Percentiles rank a stretch among this genome's conserved stretches.
Conservation (phyloP, 768 basidiomycete genomes). For the Russula lepida region DNA sequence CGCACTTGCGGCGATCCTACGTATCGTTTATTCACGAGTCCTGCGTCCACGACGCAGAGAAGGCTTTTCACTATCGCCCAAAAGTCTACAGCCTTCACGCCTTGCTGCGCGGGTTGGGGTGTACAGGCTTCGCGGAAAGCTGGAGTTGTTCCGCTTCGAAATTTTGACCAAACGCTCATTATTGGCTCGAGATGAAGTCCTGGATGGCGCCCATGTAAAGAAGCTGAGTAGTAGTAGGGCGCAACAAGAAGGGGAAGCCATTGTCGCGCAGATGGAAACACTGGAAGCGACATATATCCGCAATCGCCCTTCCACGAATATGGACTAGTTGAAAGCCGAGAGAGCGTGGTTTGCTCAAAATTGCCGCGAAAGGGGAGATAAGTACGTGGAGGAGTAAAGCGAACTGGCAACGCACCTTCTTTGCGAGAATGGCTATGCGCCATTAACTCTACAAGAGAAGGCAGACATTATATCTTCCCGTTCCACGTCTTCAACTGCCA, state of each 20-base stretch:
- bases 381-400: constrained; percentile 22
- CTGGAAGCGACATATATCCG: constrained; percentile 21
- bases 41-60: constrained; percentile 24
- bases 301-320: constrained; percentile 18
- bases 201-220: neutral
- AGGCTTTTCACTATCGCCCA: constrained; percentile 23
- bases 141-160: constrained; percentile 26
- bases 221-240: neutral
- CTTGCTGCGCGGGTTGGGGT: constrained; percentile 24
- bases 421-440: constrained; percentile 20
- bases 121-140: constrained; percentile 22
- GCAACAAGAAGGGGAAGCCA: neutral
- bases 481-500: constrained; percentile 30
- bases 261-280: neutral
- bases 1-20: constrained; percentile 21
- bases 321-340: constrained; percentile 19
- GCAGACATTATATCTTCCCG: constrained; percentile 26
- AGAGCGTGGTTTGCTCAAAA: constrained; percentile 26
- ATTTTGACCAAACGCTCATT: constrained; percentile 15
- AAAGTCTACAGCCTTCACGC: constrained; percentile 27
- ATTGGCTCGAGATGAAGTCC: neutral
- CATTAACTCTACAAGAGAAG: constrained; percentile 23
- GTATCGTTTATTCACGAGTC: constrained; percentile 24
- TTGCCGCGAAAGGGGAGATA: constrained; percentile 21
- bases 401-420: constrained; percentile 19